These are phyloP conservation scores for Penicillium pancosmium DNA, from an alignment of 495 filamentous ascomycete genomes.

Conservation along the genomic window DNA sequence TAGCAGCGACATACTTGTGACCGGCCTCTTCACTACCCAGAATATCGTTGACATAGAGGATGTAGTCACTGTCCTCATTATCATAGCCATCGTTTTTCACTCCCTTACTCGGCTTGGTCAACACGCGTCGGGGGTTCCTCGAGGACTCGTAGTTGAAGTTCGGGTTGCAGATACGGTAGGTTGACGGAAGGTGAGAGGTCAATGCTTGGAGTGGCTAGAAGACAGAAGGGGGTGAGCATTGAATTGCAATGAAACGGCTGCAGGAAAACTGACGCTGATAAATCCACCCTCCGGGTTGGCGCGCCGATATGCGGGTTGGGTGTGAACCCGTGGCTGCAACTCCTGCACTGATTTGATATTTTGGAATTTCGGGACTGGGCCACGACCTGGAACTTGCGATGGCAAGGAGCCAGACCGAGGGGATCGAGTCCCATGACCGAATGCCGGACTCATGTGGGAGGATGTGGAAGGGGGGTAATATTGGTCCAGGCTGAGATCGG, in stretches of 20 bases:
- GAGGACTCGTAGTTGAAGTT: constrained; percentile 99
- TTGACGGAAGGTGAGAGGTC: constrained; percentile 89
- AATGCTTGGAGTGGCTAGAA: constrained; percentile 90
- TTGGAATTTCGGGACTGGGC: constrained; percentile 85
- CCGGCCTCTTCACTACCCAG: constrained; percentile 96
- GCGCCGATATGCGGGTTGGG: constrained; percentile 86
- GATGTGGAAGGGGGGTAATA: constrained; percentile 72
- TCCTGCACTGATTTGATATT: constrained; percentile 73
- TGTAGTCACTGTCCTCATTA: constrained; percentile 99
- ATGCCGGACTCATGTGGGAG: constrained; percentile 69
- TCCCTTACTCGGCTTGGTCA: constrained; percentile 99
- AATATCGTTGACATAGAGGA: constrained; percentile 98
- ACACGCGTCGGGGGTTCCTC: constrained; percentile 91
- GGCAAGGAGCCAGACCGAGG: constrained; percentile 56
- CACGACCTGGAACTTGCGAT: constrained; percentile 55
- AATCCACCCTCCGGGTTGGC: constrained; percentile 98
- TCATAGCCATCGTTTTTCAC: constrained; percentile 99
- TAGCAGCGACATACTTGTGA: constrained; percentile 71
- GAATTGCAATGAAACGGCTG: neutral
- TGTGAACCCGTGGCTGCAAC: constrained; percentile 78
- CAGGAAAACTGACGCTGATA: constrained; percentile 76
- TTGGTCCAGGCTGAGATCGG: constrained; percentile 61
- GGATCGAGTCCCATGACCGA: constrained; percentile 73
- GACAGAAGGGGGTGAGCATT: constrained; percentile 18
- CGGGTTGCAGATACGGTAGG: constrained; percentile 98